Evolutionary conservation across 345 rosid species (phyloP).

Genomic region (Turritis glabra): DNA sequence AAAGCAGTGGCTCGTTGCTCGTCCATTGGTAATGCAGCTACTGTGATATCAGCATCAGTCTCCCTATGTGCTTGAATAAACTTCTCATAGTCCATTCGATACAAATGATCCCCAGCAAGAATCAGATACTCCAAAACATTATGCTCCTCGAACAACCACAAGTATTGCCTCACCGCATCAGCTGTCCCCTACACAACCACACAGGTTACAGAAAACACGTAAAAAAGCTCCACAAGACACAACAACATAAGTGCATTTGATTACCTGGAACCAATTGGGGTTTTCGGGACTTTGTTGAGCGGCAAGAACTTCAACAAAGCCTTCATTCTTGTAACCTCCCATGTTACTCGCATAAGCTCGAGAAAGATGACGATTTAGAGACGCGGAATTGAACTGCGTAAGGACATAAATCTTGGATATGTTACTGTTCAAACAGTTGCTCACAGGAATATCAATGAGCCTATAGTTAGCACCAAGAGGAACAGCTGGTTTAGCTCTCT

Average conservation of each 20-base stretch:
- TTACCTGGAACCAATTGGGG: constrained; percentile 96
- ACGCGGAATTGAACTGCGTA: constrained; percentile 94
- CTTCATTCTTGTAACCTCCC: constrained; percentile 97
- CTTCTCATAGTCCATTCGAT: constrained; percentile 93
- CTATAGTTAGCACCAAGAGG: constrained; percentile 95
- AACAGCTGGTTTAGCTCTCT: constrained; percentile 97
- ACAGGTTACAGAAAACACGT: too few species aligned
- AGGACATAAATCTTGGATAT: constrained; percentile 88
- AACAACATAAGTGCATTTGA: neutral
- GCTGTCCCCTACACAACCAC: constrained; percentile 76
- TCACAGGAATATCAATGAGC: constrained; percentile 91
- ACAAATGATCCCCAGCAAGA: constrained; percentile 98
- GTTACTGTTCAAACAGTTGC: constrained; percentile 93
- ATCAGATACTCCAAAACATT: constrained; percentile 81
- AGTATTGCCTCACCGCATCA: constrained; percentile 95
- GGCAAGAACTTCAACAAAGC: constrained; percentile 96
- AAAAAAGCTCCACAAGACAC: neutral
- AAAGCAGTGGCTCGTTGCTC: constrained; percentile 91
- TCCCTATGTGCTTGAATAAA: constrained; percentile 97
- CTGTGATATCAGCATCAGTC: constrained; percentile 95
- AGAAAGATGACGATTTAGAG: constrained; percentile 88
- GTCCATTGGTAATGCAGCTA: constrained; percentile 96
- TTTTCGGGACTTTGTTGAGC: constrained; percentile 99
- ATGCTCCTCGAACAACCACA: constrained; percentile 98
- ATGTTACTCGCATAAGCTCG: constrained; percentile 92